These are phyloP conservation scores for Ascochyta viciae-villosae DNA, from an alignment of 2,329 filamentous ascomycete genomes.

Conservation along the genomic window DNA sequence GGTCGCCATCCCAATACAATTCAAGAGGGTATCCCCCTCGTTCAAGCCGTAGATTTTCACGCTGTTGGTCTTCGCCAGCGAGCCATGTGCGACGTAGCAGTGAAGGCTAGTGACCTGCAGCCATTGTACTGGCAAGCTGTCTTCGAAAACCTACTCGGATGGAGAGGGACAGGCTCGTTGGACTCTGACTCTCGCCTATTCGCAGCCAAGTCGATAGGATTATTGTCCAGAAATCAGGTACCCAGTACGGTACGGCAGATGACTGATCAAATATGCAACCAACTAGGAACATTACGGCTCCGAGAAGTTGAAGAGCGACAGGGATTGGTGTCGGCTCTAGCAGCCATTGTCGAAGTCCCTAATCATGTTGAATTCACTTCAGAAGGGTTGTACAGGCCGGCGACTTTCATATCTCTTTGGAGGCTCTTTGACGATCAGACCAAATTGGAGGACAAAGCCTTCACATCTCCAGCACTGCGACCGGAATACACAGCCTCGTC, in stretches of 20 bases:
- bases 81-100: conserved; percentile 79
- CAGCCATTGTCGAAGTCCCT: conserved; percentile 29
- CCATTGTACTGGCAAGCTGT: conserved; percentile 71
- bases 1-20: conserved; percentile 90
- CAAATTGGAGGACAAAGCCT: conserved; percentile 47
- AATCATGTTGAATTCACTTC: background rate
- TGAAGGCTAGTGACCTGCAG: conserved; percentile 71
- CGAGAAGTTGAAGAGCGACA: conserved; percentile 75
- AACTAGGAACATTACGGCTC: conserved; percentile 57
- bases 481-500: conserved; percentile 72
- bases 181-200: conserved; percentile 76
- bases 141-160: conserved; percentile 74
- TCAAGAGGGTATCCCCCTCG: conserved; percentile 79
- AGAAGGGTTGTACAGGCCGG: background rate
- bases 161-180: conserved; percentile 85
- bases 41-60: conserved; percentile 93
- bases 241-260: conserved; percentile 48
- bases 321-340: conserved; percentile 67
- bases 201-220: conserved; percentile 74
- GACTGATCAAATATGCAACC: conserved; percentile 51
- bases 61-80: conserved; percentile 85
- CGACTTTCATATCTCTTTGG: conserved; percentile 40
- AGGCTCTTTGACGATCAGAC: conserved; percentile 39
- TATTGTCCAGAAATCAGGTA: conserved; percentile 54
- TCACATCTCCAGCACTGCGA: conserved; percentile 57